phyloP scores from a whole-genome alignment of 2,329 filamentous ascomycete species.

The Phaeosphaeriaceae sp. region DNA sequence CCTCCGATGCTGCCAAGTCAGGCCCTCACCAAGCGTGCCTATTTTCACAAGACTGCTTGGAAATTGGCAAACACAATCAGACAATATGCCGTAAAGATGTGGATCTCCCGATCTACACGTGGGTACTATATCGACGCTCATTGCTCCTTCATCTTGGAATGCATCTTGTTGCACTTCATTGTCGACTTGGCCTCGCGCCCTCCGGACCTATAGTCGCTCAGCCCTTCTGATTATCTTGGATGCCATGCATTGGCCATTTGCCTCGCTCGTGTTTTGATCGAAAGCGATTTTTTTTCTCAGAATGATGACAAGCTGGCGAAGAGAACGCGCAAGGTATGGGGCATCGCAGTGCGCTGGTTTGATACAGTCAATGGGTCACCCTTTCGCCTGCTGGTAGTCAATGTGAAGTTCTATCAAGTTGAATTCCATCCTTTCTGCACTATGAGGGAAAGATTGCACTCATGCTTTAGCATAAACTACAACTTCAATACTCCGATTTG shows the following conservation, averaged over 20 bases:
- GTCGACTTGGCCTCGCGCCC: constrained; percentile 1
- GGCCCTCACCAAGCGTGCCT: constrained; percentile 14
- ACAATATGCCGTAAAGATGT: background rate
- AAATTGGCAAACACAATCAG: constrained; percentile 13
- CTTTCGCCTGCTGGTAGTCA: background rate
- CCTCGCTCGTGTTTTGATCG: background rate
- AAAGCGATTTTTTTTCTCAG: background rate
- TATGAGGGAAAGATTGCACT: background rate
- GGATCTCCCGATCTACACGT: constrained; percentile 14
- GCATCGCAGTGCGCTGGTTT: background rate
- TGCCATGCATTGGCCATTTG: background rate
- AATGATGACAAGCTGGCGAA: background rate
- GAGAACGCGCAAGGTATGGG: background rate
- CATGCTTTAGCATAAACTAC: background rate
- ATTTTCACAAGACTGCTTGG: constrained; percentile 20
- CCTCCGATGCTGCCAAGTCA: constrained; percentile 1
- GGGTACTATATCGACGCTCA: constrained; percentile 10
- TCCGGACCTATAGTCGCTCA: background rate
- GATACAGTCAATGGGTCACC: background rate
- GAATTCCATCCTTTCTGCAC: too few relatives aligned
- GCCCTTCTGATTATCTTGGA: background rate
- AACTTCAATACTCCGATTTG: background rate
- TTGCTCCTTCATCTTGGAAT: constrained; percentile 8
- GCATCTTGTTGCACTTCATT: background rate
- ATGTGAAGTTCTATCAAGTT: background rate